Base-by-base conservation (phyloP, 140 eudicot species). In the Stevia rebaudiana region DNA sequence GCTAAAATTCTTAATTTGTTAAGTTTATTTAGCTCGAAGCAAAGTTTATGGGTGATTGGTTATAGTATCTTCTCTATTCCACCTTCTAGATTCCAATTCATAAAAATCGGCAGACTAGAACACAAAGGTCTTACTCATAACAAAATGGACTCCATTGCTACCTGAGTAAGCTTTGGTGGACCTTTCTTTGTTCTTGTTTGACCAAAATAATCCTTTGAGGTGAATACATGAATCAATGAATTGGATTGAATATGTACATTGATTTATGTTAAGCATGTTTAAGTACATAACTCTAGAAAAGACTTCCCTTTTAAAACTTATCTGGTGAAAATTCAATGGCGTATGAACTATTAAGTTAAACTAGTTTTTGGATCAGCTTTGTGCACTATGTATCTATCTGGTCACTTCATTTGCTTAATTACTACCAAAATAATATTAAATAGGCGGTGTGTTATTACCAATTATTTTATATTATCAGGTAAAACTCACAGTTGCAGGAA, bases 401-500 rank as follows among this genome's bases (percentile, higher is more conserved):
- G 40, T 57, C 39, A 12, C 23, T 28, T 18, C 12, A 0, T 12
- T 69, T 57, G 67, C 43, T 62, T 71, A 28, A 50, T 39, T 11
- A 36, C 16, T 8, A 7, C 6, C n/a, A 22, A 39, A 23, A 11
- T 25, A 4, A 2, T 71, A 31, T 11, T 23, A 17, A 37, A 5
- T 37, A 61, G 17, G n/a, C 0, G 2, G 0, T 15, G 11, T 13
- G 35, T 5, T 42, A 11, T 55, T 59, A 30, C 63, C 17, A 61
- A 55, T 47, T 23, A 37, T 61, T 68, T 40, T 49, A 11, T 78
- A 43, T 36, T 46, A 28, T 63, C 87, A 92, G 98, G 74, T 92
- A 54, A 92, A 92, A 83, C 86, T 83, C 30, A 85, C 83, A 23
- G 67, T 92, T 77, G 96, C 96, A 47, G 96, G 96, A 71, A 92